Evolutionary conservation across 2,329 filamentous ascomycete species (phyloP).

Genomic region (Eurotiales sp.): DNA sequence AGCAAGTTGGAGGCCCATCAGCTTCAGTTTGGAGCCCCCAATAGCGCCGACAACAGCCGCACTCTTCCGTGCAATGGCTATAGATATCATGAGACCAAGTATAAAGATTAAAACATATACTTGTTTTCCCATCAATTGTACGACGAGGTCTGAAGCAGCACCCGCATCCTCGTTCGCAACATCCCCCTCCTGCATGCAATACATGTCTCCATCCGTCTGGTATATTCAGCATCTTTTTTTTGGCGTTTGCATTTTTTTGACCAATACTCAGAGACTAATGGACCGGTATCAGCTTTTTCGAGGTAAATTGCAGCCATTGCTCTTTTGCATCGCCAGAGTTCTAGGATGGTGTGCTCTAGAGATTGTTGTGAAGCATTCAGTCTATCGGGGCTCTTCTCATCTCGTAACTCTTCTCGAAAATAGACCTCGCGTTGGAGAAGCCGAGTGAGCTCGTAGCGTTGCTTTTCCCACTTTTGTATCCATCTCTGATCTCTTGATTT

Average conservation of each 20-base stretch:
- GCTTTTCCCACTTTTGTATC: not conserved
- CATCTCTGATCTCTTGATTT: not conserved
- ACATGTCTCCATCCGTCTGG: not conserved
- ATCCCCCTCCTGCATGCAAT: not conserved
- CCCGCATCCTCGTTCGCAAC: not conserved
- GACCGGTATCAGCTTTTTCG: not conserved
- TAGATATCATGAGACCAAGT: not conserved
- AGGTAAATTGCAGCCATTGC: not conserved
- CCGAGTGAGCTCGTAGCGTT: not conserved
- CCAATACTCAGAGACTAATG: not conserved
- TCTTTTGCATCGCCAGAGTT: not conserved
- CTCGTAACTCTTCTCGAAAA: slow-evolving; percentile 1
- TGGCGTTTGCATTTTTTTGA: not conserved
- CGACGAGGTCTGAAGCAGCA: not conserved
- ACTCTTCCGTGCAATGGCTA: not conserved
- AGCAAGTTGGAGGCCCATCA: too few relatives aligned
- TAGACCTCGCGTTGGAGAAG: not conserved
- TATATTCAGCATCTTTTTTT: not conserved
- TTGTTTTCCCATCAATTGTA: not conserved
- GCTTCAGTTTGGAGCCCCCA: too few relatives aligned
- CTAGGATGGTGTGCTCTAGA: not conserved
- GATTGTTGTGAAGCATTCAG: not conserved
- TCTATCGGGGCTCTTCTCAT: not conserved
- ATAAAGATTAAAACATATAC: not conserved
- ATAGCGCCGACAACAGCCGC: not conserved